Percentiles rank a stretch among this genome's conserved stretches.
phyloP scores from a whole-genome alignment of 495 filamentous ascomycete genomes.

The Lepraria neglecta region DNA sequence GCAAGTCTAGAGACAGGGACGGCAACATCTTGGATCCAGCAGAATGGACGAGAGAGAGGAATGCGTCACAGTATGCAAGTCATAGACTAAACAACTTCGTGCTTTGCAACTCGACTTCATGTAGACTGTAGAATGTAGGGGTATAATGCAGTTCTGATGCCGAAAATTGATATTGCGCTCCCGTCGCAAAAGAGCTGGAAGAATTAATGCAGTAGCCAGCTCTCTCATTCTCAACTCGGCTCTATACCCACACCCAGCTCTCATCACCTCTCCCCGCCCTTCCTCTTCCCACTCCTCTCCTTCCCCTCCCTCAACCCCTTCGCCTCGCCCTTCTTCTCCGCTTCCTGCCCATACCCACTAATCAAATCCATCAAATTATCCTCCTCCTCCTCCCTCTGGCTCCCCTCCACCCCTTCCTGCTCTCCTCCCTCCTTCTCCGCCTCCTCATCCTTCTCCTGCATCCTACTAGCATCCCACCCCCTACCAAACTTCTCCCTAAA shows the following conservation, averaged over 20 bases:
- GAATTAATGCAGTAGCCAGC: not conserved
- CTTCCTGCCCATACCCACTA: slow-evolving; percentile 50
- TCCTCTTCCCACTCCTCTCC: slow-evolving; percentile 23
- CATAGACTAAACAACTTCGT: too few species aligned
- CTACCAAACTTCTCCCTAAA: slow-evolving; percentile 81
- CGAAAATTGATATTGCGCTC: too few species aligned
- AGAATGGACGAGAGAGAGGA: too few species aligned
- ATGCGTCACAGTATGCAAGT: too few species aligned
- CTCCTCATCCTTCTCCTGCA: slow-evolving; percentile 23
- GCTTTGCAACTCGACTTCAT: too few species aligned
- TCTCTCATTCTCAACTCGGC: not conserved
- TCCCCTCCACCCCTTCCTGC: slow-evolving; percentile 25
- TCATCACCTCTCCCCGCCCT: slow-evolving; percentile 23
- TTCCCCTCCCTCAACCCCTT: slow-evolving; percentile 11
- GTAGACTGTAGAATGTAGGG: too few species aligned
- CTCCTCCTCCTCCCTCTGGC: slow-evolving; percentile 40
- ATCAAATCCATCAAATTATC: slow-evolving; percentile 68
- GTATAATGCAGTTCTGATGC: too few species aligned
- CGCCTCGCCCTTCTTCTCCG: slow-evolving; percentile 24
- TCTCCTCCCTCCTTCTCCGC: slow-evolving; percentile 26
- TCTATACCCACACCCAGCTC: not conserved
- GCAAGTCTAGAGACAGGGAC: not conserved
- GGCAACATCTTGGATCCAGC: not conserved
- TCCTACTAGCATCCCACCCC: slow-evolving; percentile 60
- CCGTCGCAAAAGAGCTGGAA: not conserved